Conservation (phyloP, 257 asterid genomes). For the Penstemon davidsonii region DNA sequence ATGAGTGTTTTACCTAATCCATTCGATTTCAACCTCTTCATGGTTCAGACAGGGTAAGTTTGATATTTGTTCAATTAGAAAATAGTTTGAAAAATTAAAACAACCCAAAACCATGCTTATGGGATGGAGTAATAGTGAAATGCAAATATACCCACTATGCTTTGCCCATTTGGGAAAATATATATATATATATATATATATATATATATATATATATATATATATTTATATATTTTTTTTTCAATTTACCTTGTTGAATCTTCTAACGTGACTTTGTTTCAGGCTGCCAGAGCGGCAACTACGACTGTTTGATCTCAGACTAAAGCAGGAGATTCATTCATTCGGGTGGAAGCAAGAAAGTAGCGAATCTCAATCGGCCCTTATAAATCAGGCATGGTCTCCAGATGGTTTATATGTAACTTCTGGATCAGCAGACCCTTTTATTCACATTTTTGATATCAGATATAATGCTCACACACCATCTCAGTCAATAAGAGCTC, state of each 20-base stretch:
- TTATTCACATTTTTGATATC: constrained; percentile 79
- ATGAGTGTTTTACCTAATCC: constrained; percentile 94
- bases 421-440: constrained; percentile 91
- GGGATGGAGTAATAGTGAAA: no score
- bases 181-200: no score
- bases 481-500: constrained; percentile 73
- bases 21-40: constrained; percentile 81
- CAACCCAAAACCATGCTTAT: no score
- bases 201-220: no score
- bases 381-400: constrained; percentile 88
- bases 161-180: no score
- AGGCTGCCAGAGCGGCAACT: constrained; percentile 86
- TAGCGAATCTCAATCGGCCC: constrained; percentile 86
- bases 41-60: constrained; percentile 92
- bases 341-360: constrained; percentile 94
- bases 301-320: constrained; percentile 65
- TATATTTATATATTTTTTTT: no score
- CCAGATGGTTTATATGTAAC: constrained; percentile 80
- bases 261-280: not conserved
- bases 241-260: not conserved
- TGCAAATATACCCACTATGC: no score
- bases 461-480: constrained; percentile 63
- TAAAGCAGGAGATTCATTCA: constrained; percentile 61
- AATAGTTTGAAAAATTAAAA: no score
- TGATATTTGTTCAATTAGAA: not conserved